Conservation (phyloP, 2,329 filamentous ascomycete genomes). For the Trichophyton schoenleinii region DNA sequence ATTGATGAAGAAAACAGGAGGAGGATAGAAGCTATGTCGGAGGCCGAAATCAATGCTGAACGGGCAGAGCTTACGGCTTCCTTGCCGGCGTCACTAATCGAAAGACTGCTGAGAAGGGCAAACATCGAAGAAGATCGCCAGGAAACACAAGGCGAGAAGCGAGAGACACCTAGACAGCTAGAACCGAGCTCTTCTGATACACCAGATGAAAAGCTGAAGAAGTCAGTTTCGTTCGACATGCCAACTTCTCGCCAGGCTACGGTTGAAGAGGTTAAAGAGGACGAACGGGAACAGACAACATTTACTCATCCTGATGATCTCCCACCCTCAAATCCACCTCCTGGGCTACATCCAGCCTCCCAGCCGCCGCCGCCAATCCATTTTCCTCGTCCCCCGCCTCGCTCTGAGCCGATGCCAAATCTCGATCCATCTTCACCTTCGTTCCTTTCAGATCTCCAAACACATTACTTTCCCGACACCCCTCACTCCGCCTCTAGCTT, state of each 20-base stretch:
- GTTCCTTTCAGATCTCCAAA: slow-evolving; percentile 73
- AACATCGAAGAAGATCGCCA: slow-evolving; percentile 53
- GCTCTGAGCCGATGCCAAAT: slow-evolving; percentile 46
- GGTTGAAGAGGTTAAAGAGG: slow-evolving; percentile 4
- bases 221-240: slow-evolving; percentile 22
- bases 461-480: slow-evolving; percentile 85
- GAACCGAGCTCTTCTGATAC: slow-evolving; percentile 1
- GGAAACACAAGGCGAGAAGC: slow-evolving; percentile 5
- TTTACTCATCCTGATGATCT: slow-evolving; percentile 21
- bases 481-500: slow-evolving; percentile 73
- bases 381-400: slow-evolving; percentile 34
- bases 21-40: slow-evolving; percentile 63
- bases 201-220: slow-evolving; percentile 10
- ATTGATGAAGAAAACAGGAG: slow-evolving; percentile 77
- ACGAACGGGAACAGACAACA: slow-evolving; percentile 2
- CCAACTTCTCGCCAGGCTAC: slow-evolving; percentile 9
- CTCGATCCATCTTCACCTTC: slow-evolving; percentile 72
- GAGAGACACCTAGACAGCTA: background rate
- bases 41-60: slow-evolving; percentile 68
- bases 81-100: slow-evolving; percentile 61
- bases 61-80: slow-evolving; percentile 66
- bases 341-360: slow-evolving; percentile 30
- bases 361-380: slow-evolving; percentile 28
- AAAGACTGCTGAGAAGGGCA: slow-evolving; percentile 62
- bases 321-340: slow-evolving; percentile 24